Percentiles rank a stretch among this genome's conserved stretches.
These are phyloP conservation scores for Pichia sp. DNA, from an alignment of 1,139 yeast genomes.

Conservation along the genomic window DNA sequence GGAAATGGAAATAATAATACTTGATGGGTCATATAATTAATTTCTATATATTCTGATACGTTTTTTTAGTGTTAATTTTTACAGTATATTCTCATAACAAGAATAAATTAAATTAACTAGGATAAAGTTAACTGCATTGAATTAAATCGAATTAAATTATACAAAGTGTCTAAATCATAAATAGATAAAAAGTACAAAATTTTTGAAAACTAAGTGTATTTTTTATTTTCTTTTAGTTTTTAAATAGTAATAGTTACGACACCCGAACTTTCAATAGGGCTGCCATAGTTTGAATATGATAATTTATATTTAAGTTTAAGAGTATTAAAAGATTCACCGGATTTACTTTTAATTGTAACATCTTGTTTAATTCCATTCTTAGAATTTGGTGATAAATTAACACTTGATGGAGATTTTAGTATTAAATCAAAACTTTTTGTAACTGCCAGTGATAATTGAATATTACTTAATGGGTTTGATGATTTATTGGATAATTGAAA, in stretches of 20 bases:
- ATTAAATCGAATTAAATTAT: neutral
- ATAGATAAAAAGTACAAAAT: neutral
- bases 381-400: constrained; percentile 44
- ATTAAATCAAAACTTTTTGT: constrained; percentile 64
- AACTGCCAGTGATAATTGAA: constrained; percentile 74
- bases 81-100: neutral
- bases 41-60: neutral
- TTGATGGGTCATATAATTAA: neutral
- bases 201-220: neutral
- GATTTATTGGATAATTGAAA: constrained; percentile 44
- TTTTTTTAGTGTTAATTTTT: neutral
- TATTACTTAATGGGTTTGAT: constrained; percentile 41
- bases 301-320: constrained; percentile 82
- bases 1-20: constrained; percentile 1
- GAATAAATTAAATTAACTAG: neutral
- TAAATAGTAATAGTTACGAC: constrained; percentile 31
- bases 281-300: constrained; percentile 47
- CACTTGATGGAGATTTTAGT: constrained; percentile 66
- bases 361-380: constrained; percentile 54
- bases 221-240: neutral
- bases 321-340: constrained; percentile 32
- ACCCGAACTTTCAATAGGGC: constrained; percentile 49
- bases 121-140: neutral
- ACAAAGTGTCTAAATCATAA: neutral
- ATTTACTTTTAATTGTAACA: constrained; percentile 51